A percentile compares a stretch with the other conserved stretches of the same genome.
These are phyloP conservation scores for Westerdykella sp. DNA, from an alignment of 2,329 filamentous ascomycete genomes.

Conservation along the genomic window DNA sequence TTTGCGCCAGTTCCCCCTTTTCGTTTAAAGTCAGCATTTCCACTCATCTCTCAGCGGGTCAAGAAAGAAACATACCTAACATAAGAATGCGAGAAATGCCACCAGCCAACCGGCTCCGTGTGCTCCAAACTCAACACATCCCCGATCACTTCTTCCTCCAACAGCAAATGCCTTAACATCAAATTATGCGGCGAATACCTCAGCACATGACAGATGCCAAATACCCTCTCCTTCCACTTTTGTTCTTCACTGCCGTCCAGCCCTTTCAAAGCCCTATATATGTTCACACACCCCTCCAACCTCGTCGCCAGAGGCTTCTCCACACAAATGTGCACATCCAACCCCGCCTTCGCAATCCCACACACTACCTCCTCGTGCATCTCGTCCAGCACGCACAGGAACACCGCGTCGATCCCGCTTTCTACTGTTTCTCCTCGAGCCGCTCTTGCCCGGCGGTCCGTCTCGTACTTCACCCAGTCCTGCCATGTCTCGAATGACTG, in stretches of 20 bases:
- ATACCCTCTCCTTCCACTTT: constrained; percentile 46
- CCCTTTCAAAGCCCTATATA: constrained; percentile 54
- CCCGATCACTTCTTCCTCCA: constrained; percentile 70
- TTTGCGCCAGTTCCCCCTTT: constrained; percentile 83
- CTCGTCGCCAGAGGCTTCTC: constrained; percentile 89
- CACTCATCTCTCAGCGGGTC: background rate
- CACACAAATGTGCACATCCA: constrained; percentile 72
- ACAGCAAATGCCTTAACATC: constrained; percentile 69
- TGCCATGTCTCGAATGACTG: constrained; percentile 66
- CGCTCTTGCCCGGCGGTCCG: constrained; percentile 45
- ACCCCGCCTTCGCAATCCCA: constrained; percentile 58
- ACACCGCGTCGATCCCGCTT: constrained; percentile 50
- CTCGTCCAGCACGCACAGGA: constrained; percentile 77
- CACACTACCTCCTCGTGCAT: constrained; percentile 77
- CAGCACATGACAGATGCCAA: constrained; percentile 90
- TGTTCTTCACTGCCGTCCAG: constrained; percentile 15
- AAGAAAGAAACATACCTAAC: constrained; percentile 51
- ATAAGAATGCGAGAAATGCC: constrained; percentile 63
- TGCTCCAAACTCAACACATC: constrained; percentile 83
- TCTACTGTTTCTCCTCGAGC: constrained; percentile 13
- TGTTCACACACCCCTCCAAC: constrained; percentile 68
- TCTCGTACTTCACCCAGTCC: constrained; percentile 70
- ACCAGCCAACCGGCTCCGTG: constrained; percentile 91
- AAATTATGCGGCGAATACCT: constrained; percentile 92
- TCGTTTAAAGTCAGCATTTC: background rate